Conservation (phyloP, 106 monocot genomes). For the Dioscorea dumetorum region DNA sequence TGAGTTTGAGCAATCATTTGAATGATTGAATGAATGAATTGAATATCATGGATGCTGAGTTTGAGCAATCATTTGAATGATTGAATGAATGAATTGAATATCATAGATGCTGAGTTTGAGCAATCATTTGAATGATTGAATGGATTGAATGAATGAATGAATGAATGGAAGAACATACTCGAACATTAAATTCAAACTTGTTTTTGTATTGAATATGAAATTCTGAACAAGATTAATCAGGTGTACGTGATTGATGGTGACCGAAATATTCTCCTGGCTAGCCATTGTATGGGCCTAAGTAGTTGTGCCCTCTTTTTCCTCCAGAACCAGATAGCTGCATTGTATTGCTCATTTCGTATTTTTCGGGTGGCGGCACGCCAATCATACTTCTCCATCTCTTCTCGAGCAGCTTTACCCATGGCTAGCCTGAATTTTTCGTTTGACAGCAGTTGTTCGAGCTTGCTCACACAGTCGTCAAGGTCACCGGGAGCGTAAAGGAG, state of each 20-base stretch:
- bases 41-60: conserved; percentile 82
- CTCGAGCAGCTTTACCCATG: conserved; percentile 63
- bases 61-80: conserved; percentile 68
- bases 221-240: background rate
- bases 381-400: conserved; percentile 87
- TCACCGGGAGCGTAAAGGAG: conserved; percentile 78
- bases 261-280: conserved; percentile 26
- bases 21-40: no score
- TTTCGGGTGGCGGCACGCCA: conserved; percentile 77
- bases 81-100: no score
- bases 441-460: conserved; percentile 42
- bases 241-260: background rate
- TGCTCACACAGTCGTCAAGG: conserved; percentile 72
- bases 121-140: conserved; percentile 33
- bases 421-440: conserved; percentile 42
- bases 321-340: conserved; percentile 87
- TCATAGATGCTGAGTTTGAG: conserved; percentile 78
- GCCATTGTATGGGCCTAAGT: conserved; percentile 58
- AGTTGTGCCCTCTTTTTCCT: conserved; percentile 56
- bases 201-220: no score
- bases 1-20: no score
- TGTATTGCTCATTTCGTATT: conserved; percentile 87
- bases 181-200: no score
- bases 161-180: no score
- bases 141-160: no score